phyloP scores from a whole-genome alignment of 2,329 filamentous ascomycete species.

The Fusarium sp. region DNA sequence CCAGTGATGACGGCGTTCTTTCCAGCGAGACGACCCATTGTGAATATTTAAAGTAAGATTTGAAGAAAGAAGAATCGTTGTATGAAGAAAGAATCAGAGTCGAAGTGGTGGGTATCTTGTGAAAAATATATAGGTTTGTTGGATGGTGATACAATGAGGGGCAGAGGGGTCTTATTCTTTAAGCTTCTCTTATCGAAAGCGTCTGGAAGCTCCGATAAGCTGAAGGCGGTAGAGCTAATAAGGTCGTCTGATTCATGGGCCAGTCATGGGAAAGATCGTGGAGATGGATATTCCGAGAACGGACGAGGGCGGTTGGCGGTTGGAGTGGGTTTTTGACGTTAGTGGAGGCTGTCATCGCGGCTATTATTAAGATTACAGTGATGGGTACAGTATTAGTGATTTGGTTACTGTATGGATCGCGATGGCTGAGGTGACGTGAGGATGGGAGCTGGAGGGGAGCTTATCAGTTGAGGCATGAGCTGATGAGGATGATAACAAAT shows the following conservation, averaged over 20 bases:
- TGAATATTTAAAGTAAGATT: slow-evolving; percentile 40
- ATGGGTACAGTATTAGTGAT: slow-evolving; percentile 15
- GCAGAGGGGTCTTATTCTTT: slow-evolving; percentile 5
- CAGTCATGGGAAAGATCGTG: slow-evolving; percentile 17
- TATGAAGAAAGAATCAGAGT: background rate
- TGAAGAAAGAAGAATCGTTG: background rate
- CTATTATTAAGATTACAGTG: slow-evolving; percentile 23
- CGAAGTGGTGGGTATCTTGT: slow-evolving; percentile 5
- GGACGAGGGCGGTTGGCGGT: slow-evolving; percentile 29
- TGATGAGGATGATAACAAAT: background rate
- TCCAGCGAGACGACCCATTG: slow-evolving; percentile 64
- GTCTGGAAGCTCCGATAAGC: slow-evolving; percentile 35
- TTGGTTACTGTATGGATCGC: slow-evolving; percentile 21
- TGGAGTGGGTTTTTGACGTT: slow-evolving; percentile 2
- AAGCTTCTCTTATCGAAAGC: slow-evolving; percentile 25
- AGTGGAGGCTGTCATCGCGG: slow-evolving; percentile 30
- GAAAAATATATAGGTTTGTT: slow-evolving; percentile 3
- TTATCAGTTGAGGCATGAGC: slow-evolving; percentile 31
- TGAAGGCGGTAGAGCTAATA: background rate
- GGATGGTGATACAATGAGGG: slow-evolving; percentile 12
- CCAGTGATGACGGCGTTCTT: slow-evolving; percentile 82
- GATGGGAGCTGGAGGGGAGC: slow-evolving; percentile 7
- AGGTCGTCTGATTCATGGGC: slow-evolving; percentile 24
- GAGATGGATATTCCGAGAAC: slow-evolving; percentile 32
- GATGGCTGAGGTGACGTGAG: slow-evolving; percentile 1